These are phyloP conservation scores for Dendrocalamus sinicus DNA, from an alignment of 176 grass and related monocot species.

Conservation along the genomic window DNA sequence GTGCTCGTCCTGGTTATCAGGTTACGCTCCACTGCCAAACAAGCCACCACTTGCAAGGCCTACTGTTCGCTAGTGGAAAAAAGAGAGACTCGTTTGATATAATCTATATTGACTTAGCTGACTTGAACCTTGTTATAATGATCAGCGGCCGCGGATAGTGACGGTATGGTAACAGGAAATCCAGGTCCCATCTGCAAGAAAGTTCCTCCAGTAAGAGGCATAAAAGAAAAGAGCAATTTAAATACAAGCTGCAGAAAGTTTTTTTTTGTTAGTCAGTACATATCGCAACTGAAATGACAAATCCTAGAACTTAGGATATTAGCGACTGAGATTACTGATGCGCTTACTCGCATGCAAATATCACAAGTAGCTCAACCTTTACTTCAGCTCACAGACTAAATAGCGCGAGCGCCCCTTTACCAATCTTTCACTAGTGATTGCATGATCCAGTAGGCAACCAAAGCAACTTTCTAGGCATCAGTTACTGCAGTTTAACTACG, in stretches of 20 bases:
- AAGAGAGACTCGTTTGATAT: neutral
- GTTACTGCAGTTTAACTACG: neutral
- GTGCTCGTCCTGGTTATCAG: neutral
- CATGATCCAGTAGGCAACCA: neutral
- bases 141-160: conserved; percentile 79
- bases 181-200: conserved; percentile 93
- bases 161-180: conserved; percentile 87
- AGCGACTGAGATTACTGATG: neutral
- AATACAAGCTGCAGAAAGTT: neutral
- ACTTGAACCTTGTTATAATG: conserved; percentile 75
- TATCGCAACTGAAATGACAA: conserved; percentile 16
- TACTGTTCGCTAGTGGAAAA: neutral
- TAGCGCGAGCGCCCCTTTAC: neutral
- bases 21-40: conserved; percentile 26
- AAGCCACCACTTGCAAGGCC: conserved; percentile 11
- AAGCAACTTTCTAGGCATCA: neutral
- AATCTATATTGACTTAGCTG: conserved; percentile 47
- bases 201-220: conserved; percentile 31
- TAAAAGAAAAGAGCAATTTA: neutral
- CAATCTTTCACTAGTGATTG: neutral
- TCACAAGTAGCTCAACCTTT: neutral
- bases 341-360: neutral
- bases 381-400: neutral
- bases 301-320: neutral
- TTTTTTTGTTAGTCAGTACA: too few relatives aligned